Evolutionary conservation across 2,329 filamentous ascomycete genomes (phyloP), one percentile per base, ranked within the genome.

Genomic region (Penicillium verrucosum): DNA sequence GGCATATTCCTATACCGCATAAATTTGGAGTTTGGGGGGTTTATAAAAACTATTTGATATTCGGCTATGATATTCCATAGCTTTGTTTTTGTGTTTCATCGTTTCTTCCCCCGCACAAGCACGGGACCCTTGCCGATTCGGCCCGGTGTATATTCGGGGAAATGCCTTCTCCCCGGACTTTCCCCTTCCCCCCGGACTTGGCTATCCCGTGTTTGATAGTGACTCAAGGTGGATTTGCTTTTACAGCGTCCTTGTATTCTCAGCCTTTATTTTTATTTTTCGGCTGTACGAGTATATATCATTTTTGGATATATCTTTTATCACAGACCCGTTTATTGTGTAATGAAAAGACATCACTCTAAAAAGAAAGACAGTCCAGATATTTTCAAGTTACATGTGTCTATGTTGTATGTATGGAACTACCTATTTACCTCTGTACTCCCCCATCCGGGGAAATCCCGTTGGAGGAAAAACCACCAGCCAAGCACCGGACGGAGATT

Each of bases 1-100:
- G 14, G 43, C 14, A 34, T 34, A 32, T 53, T 57, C 18, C 42
- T 49, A 37, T 54, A 57, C 48, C 41, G 48, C 54, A 56, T 56
- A 10, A 21, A n/a, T 46, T 30, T 44, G 48, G 48, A 52, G 48
- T 52, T 56, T 52, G 27, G 23, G 34, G 53, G 47, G 27, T 12
- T 12, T 40, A 12, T 2, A 40, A 48, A 44, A 56, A 34, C 46
- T 23, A 46, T 46, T 41, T 23, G 38, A 51, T 38, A 12, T 18
- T 44, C 25, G 18, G 29, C 27, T 37, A 21, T 34, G 29, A 18
- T 34, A n/a, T 45, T 29, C 11, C 23, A 34, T 25, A 16, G 48
- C 37, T 51, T 51, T 36, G 48, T 10, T 43, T 43, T 27, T 47
- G 34, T 40, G 21, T 2, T 40, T 30, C n/a, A 27, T 32, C 9